phyloP scores from a whole-genome alignment of 192 early-diverging fungal species.

The Gonapodya sp. region DNA sequence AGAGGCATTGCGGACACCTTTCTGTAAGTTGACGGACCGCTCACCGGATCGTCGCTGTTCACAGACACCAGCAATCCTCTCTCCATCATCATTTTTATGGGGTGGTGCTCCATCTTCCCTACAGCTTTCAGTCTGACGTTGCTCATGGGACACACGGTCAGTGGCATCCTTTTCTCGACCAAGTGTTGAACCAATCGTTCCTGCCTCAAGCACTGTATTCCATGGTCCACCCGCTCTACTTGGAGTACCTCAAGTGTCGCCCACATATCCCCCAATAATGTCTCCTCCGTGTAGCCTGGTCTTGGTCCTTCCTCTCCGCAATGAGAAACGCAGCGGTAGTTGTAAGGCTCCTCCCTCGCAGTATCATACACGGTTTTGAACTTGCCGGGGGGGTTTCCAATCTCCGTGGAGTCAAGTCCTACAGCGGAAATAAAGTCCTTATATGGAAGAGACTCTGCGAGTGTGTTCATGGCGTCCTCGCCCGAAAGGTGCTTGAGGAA shows the following conservation, averaged over 20 bases:
- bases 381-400: constrained; percentile 3
- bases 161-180: background rate
- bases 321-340: background rate
- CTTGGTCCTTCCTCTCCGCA: background rate
- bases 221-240: background rate
- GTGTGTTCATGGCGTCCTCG: background rate
- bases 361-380: background rate
- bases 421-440: background rate
- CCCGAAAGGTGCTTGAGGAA: background rate
- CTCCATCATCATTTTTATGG: background rate
- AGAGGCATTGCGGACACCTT: too few species aligned
- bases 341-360: constrained; percentile 2
- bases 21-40: background rate
- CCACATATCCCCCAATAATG: background rate
- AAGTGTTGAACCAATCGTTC: background rate
- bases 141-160: background rate
- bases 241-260: background rate
- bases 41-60: background rate
- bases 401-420: constrained; percentile 5
- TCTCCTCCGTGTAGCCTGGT: background rate
- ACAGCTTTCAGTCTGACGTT: background rate
- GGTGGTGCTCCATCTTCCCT: background rate
- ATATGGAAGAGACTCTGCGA: background rate
- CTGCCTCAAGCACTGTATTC: background rate
- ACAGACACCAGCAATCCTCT: background rate